Conservation (phyloP, 1,284 basidiomycete species). For the Tilletia indica region DNA sequence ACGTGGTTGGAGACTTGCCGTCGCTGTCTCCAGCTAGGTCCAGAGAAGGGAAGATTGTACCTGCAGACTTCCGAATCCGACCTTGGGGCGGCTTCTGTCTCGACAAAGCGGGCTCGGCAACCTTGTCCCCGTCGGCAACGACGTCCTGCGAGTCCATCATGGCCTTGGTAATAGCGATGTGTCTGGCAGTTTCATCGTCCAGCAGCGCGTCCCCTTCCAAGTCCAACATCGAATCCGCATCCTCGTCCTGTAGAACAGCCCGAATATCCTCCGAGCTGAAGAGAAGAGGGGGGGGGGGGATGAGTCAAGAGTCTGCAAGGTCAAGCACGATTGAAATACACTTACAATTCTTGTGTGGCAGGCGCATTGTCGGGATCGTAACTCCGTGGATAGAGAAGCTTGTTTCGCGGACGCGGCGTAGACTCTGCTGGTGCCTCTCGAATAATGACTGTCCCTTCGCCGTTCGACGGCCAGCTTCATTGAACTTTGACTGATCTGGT, state of each 20-base stretch:
- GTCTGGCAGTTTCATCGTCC: background rate
- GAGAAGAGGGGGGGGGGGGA: no score
- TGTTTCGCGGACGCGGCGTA: background rate
- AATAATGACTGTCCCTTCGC: background rate
- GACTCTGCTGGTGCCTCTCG: background rate
- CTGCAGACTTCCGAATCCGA: no score
- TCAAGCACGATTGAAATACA: no score
- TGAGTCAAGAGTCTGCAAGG: no score
- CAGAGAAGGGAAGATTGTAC: background rate
- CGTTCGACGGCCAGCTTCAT: background rate
- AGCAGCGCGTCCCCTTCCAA: background rate
- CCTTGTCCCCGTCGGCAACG: background rate
- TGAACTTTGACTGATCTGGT: background rate
- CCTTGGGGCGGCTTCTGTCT: no score
- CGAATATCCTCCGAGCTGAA: background rate
- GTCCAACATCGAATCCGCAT: background rate
- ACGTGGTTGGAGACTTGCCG: background rate
- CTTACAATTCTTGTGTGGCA: no score
- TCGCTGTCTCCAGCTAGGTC: constrained; percentile 11
- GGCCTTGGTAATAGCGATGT: background rate
- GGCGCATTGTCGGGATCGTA: no score
- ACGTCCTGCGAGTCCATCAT: background rate
- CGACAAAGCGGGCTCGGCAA: no score
- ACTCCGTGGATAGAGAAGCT: background rate
- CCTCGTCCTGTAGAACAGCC: background rate